A percentile compares a stretch with the other conserved stretches of the same genome.
Conservation (phyloP, 2,329 filamentous ascomycete species). For the Xylariales sp. region DNA sequence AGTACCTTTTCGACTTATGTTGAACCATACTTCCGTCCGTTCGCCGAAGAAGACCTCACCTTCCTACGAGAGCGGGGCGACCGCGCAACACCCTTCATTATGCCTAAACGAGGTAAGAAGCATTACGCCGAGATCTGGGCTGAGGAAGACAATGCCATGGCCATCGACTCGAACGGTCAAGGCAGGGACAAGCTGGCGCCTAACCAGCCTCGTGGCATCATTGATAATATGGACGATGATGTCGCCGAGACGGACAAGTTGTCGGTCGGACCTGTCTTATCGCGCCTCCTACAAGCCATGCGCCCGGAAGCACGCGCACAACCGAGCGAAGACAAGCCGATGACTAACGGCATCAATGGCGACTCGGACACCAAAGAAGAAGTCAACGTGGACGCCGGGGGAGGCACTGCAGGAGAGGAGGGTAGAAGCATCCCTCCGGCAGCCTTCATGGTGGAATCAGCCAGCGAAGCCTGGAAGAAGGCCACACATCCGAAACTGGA, state of each 20-base stretch:
- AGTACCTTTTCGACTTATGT: constrained; percentile 92
- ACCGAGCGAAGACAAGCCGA: constrained; percentile 67
- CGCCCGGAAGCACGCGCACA: constrained; percentile 76
- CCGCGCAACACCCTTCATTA: constrained; percentile 82
- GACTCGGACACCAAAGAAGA: constrained; percentile 65
- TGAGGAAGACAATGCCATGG: constrained; percentile 87
- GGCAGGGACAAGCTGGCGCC: constrained; percentile 75
- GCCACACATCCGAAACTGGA: constrained; percentile 80
- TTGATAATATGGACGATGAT: constrained; percentile 88
- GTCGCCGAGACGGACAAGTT: constrained; percentile 89
- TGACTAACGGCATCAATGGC: constrained; percentile 61
- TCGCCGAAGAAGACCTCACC: constrained; percentile 92
- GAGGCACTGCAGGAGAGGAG: constrained; percentile 53
- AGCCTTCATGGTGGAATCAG: constrained; percentile 82
- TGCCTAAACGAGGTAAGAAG: constrained; percentile 84
- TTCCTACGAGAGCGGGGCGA: constrained; percentile 93
- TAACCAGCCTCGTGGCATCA: constrained; percentile 85
- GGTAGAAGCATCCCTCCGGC: constrained; percentile 71
- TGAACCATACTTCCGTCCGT: constrained; percentile 89
- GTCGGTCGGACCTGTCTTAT: constrained; percentile 86
- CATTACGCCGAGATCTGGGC: constrained; percentile 94
- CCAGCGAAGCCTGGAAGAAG: constrained; percentile 81
- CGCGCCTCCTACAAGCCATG: constrained; percentile 82
- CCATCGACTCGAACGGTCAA: constrained; percentile 73
- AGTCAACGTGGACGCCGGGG: constrained; percentile 59